A percentile compares a stretch with the other conserved stretches of the same genome.
phyloP scores from a whole-genome alignment of 78 protist species.

The Dictyostelium capitatum region DNA sequence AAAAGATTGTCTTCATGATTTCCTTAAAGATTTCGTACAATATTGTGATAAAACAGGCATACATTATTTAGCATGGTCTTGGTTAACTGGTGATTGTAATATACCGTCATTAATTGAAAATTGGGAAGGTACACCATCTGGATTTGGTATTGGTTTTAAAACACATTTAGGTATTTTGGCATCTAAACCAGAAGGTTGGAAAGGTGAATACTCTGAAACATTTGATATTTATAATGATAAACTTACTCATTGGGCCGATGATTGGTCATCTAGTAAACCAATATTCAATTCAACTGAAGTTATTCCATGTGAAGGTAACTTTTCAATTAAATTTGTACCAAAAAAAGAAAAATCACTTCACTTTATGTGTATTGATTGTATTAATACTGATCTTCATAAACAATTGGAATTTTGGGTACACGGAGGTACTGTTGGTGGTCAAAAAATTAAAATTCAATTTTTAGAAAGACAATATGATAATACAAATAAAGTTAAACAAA shows the following conservation, averaged over 20 bases:
- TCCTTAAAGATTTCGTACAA: slow-evolving; percentile 35
- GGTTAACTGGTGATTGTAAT: slow-evolving; percentile 44
- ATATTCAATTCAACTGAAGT: neutral
- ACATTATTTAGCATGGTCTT: slow-evolving; percentile 74
- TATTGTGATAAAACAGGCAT: slow-evolving; percentile 31
- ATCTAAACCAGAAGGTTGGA: no score
- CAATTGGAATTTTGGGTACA: slow-evolving; percentile 36
- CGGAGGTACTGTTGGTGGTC: slow-evolving; percentile 50
- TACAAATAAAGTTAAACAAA: neutral
- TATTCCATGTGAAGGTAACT: neutral
- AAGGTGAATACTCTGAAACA: slow-evolving; percentile 24
- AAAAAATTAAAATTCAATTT: neutral
- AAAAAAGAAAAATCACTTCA: slow-evolving; percentile 1
- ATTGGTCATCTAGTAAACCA: slow-evolving; percentile 14
- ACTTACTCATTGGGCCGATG: slow-evolving; percentile 60
- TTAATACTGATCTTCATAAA: slow-evolving; percentile 36
- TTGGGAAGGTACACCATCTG: slow-evolving; percentile 25
- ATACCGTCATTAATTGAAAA: slow-evolving; percentile 30
- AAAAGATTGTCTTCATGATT: slow-evolving; percentile 65
- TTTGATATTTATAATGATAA: slow-evolving; percentile 76
- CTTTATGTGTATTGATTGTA: slow-evolving; percentile 47
- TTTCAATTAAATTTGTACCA: slow-evolving; percentile 17
- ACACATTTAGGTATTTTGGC: slow-evolving; percentile 1
- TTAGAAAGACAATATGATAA: neutral
- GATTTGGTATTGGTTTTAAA: slow-evolving; percentile 48